Percentiles rank a stretch among this genome's conserved stretches.
phyloP scores from a whole-genome alignment of 23 red algal genomes.

The Gracilaria domingensis region DNA sequence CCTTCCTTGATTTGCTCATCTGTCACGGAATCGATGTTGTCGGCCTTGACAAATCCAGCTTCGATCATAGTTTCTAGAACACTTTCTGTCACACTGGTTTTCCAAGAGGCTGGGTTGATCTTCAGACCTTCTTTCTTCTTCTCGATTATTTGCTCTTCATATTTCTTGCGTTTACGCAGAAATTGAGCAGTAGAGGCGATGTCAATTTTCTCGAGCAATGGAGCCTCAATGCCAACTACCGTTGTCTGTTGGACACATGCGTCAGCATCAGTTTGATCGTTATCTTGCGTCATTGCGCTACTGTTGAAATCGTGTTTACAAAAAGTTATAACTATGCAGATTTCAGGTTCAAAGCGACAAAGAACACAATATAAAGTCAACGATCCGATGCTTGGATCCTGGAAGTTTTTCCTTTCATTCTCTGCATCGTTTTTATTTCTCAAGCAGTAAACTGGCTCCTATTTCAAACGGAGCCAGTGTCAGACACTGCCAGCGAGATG shows the following conservation, averaged over 20 bases:
- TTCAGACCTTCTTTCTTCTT: background rate
- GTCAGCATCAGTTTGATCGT: background rate
- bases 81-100: background rate
- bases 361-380: too few relatives aligned
- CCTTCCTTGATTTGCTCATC: background rate
- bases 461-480: too few relatives aligned
- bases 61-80: conserved; percentile 9
- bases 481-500: too few relatives aligned
- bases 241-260: background rate
- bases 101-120: background rate
- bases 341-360: too few relatives aligned
- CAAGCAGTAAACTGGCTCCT: too few relatives aligned
- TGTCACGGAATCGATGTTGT: background rate
- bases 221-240: background rate
- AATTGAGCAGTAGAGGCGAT: background rate
- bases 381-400: too few relatives aligned
- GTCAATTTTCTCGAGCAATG: background rate
- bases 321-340: conserved; percentile 29
- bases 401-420: too few relatives aligned
- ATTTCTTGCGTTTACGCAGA: background rate
- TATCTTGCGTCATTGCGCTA: background rate
- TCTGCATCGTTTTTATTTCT: too few relatives aligned
- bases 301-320: background rate
- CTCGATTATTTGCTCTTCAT: conserved; percentile 11
- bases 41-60: background rate